phyloP scores from a whole-genome alignment of 2,329 filamentous ascomycete genomes.

The Trichoderma cornu-damae region DNA sequence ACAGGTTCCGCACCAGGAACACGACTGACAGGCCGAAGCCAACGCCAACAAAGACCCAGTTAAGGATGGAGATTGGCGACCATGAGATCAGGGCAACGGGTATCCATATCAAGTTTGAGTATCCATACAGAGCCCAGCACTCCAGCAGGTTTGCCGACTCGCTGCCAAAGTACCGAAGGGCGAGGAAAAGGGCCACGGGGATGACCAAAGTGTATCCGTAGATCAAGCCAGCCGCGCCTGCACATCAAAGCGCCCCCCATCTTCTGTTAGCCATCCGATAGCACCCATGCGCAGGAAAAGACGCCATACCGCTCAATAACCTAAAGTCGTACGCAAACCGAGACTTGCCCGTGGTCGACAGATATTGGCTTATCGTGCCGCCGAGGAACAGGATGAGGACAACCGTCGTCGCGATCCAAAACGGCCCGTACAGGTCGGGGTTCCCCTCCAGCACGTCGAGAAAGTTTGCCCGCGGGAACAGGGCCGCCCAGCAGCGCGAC shows the following conservation, averaged over 20 bases:
- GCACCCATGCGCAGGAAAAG: not conserved
- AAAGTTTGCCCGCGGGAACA: slow-evolving; percentile 90
- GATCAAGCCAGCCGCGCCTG: slow-evolving; percentile 80
- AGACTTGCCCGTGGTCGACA: slow-evolving; percentile 61
- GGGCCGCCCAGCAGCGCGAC: slow-evolving; percentile 77
- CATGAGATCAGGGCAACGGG: slow-evolving; percentile 87
- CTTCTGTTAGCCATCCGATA: slow-evolving; percentile 12
- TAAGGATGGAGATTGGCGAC: slow-evolving; percentile 78
- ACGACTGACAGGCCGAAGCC: slow-evolving; percentile 78
- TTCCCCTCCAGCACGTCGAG: slow-evolving; percentile 96
- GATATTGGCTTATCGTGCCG: slow-evolving; percentile 89
- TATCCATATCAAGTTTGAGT: slow-evolving; percentile 96
- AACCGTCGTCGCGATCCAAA: slow-evolving; percentile 98
- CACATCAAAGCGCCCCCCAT: too few species aligned
- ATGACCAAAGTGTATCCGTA: slow-evolving; percentile 93
- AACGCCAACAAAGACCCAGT: slow-evolving; percentile 88
- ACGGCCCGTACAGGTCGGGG: slow-evolving; percentile 91
- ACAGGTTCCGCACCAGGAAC: slow-evolving; percentile 81
- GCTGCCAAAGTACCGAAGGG: slow-evolving; percentile 91
- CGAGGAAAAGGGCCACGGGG: slow-evolving; percentile 78
- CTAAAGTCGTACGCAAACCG: slow-evolving; percentile 90
- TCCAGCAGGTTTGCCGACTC: slow-evolving; percentile 90
- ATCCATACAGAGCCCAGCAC: slow-evolving; percentile 93
- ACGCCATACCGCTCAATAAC: slow-evolving; percentile 66
- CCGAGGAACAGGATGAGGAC: slow-evolving; percentile 93